These are phyloP conservation scores for Coniochaeta sp. DNA, from an alignment of 2,329 filamentous ascomycete genomes.

Conservation along the genomic window DNA sequence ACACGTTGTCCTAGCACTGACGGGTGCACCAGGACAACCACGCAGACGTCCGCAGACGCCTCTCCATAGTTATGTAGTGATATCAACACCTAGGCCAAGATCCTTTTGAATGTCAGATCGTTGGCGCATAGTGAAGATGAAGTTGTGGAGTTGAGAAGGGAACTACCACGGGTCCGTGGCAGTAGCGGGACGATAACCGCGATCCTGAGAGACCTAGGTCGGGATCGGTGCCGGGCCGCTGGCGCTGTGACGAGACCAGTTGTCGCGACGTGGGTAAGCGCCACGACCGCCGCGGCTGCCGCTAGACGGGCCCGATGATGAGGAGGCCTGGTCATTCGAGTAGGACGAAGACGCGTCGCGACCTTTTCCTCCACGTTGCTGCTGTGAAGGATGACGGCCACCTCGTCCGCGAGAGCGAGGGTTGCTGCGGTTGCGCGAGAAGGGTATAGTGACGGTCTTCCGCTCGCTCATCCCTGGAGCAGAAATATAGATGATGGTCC, in stretches of 20 bases:
- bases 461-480: constrained; percentile 34
- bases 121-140: not conserved
- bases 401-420: constrained; percentile 16
- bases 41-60: not conserved
- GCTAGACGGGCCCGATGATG: not conserved
- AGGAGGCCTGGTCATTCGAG: constrained; percentile 1
- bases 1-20: not conserved
- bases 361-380: constrained; percentile 11
- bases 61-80: not conserved
- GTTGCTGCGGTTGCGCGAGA: constrained; percentile 22
- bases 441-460: constrained; percentile 30
- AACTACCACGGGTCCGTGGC: not conserved
- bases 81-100: not conserved
- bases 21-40: not conserved
- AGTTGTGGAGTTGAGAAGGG: not conserved
- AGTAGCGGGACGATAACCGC: not conserved
- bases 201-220: not conserved
- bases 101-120: not conserved
- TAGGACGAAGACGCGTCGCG: constrained; percentile 5
- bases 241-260: not conserved
- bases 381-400: constrained; percentile 11
- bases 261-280: not conserved
- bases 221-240: not conserved
- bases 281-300: not conserved
- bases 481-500: constrained; percentile 29